A percentile compares a stretch with the other conserved stretches of the same genome.
phyloP scores from a whole-genome alignment of 78 protist species.

The Isochrysis galbana region DNA sequence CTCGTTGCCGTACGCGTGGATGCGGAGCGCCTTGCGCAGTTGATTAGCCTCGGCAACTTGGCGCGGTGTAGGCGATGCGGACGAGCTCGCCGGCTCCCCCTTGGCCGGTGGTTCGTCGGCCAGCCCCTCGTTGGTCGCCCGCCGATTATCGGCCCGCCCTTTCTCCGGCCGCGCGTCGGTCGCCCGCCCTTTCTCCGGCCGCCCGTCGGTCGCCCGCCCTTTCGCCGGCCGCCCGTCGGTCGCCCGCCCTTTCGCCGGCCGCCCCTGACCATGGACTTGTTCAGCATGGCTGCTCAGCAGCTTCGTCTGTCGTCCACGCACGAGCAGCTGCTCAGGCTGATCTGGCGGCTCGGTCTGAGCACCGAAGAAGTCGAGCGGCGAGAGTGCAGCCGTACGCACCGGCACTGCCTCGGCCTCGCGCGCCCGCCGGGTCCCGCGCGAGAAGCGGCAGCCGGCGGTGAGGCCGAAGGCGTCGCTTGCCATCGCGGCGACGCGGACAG shows the following conservation, averaged over 20 bases:
- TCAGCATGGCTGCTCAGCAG: not conserved
- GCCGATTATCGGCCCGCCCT: not conserved
- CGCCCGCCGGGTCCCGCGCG: not conserved
- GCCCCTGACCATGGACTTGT: too few species aligned
- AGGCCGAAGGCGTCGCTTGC: not conserved
- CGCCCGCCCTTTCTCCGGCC: too few species aligned
- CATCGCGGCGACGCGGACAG: not conserved
- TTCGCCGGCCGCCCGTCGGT: not conserved
- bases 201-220: not conserved
- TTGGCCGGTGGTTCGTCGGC: too few species aligned
- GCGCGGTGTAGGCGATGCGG: not conserved
- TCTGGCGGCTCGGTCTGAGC: too few species aligned
- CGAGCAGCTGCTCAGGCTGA: not conserved
- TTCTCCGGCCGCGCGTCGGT: not conserved
- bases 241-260: not conserved
- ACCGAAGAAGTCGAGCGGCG: not conserved
- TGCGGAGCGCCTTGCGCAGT: slow-evolving; percentile 7
- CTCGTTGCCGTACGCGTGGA: slow-evolving; percentile 9
- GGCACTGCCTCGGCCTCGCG: not conserved
- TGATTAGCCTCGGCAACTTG: not conserved
- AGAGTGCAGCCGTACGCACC: not conserved
- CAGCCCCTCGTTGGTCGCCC: not conserved
- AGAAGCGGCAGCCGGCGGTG: not conserved
- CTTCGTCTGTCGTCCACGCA: not conserved
- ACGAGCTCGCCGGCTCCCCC: too few species aligned